Evolutionary conservation across 1,139 yeast species (phyloP).

Genomic region (Saccharomyces hybrid): DNA sequence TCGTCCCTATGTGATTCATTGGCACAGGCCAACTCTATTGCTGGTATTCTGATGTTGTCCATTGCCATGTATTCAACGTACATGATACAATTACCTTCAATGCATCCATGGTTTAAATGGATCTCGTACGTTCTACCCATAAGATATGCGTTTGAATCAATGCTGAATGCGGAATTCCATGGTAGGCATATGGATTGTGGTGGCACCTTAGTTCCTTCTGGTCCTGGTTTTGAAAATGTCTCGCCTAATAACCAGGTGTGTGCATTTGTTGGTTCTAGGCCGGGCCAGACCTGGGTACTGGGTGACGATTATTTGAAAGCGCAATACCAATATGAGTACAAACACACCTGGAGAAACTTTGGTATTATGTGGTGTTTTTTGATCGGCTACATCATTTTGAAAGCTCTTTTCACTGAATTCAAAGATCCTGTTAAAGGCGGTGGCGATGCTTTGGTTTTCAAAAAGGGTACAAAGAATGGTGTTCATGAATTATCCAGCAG

Average conservation of each 20-base stretch:
- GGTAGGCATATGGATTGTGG: slow-evolving; percentile 48
- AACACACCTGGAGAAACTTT: slow-evolving; percentile 45
- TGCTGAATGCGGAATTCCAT: slow-evolving; percentile 52
- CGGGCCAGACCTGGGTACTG: slow-evolving; percentile 36
- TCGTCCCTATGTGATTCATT: slow-evolving; percentile 42
- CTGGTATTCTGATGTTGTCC: slow-evolving; percentile 44
- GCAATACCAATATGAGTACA: slow-evolving; percentile 36
- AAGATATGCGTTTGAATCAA: slow-evolving; percentile 49
- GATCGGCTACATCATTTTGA: slow-evolving; percentile 34
- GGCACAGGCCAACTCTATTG: slow-evolving; percentile 46
- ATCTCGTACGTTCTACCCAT: slow-evolving; percentile 51
- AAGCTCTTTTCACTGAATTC: slow-evolving; percentile 36
- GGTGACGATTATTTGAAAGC: slow-evolving; percentile 40
- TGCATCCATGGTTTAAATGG: slow-evolving; percentile 66
- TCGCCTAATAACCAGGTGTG: slow-evolving; percentile 41
- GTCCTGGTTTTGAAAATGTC: slow-evolving; percentile 42
- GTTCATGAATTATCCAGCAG: not conserved
- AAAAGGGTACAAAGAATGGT: slow-evolving; percentile 26
- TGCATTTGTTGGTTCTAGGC: slow-evolving; percentile 41
- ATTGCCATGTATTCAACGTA: slow-evolving; percentile 47
- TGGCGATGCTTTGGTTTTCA: slow-evolving; percentile 39
- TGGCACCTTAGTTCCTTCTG: slow-evolving; percentile 41
- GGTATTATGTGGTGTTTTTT: slow-evolving; percentile 42
- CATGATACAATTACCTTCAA: slow-evolving; percentile 48
- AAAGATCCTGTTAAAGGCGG: slow-evolving; percentile 36